These are phyloP conservation scores for Trypanosomatidae sp. DNA, from an alignment of 208 protist genomes.

Conservation along the genomic window DNA sequence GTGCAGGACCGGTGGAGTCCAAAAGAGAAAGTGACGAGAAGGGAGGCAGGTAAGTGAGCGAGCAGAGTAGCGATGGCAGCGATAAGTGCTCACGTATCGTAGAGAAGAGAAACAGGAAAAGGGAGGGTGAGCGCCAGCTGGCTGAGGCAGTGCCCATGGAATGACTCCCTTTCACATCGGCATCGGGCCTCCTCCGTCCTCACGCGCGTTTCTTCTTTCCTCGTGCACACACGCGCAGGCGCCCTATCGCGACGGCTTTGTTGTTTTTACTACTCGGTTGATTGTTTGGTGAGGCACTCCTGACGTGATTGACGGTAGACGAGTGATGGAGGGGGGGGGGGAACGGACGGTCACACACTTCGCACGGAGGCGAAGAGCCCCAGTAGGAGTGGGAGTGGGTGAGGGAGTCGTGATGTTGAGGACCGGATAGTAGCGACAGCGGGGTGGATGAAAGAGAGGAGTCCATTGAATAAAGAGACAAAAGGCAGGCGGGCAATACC, in stretches of 20 bases:
- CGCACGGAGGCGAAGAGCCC: not conserved
- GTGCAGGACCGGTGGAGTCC: not conserved
- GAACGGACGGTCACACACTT: not conserved
- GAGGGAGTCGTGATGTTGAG: too few relatives aligned
- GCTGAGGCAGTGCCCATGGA: not conserved
- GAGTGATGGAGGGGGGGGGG: conserved; percentile 1
- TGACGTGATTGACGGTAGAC: too few relatives aligned
- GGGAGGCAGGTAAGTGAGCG: too few relatives aligned
- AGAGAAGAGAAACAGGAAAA: too few relatives aligned
- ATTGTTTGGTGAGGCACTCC: too few relatives aligned
- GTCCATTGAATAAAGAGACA: not conserved
- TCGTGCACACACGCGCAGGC: not conserved
- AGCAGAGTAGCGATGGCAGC: not conserved
- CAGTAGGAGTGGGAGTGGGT: not conserved
- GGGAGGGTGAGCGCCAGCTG: not conserved
- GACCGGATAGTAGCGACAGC: not conserved
- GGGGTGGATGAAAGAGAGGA: not conserved
- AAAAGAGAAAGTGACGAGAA: not conserved
- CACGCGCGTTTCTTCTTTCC: not conserved
- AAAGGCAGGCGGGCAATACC: not conserved
- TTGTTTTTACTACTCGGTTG: not conserved
- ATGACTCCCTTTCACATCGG: not conserved
- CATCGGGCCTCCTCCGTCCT: not conserved
- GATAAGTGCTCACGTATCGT: not conserved
- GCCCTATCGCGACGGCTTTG: not conserved